Base-by-base conservation (phyloP, 2,329 filamentous ascomycete species). In the Elsinoe fawcettii region DNA sequence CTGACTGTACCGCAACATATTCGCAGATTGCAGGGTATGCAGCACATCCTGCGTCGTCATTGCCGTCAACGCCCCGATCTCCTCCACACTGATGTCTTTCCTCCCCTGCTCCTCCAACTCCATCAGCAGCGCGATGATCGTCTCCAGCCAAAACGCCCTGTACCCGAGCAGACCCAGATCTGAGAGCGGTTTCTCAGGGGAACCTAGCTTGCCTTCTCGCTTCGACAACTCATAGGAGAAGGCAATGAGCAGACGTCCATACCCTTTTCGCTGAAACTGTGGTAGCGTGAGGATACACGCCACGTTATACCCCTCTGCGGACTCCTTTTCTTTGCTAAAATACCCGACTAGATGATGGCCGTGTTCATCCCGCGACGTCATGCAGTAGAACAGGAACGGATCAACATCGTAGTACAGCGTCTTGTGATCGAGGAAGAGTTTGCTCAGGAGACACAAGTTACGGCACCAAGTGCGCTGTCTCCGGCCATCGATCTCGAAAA, bases 371-470 rank as follows among this genome's bases (percentile, higher is more conserved):
- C 88, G 84, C 39, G 85, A 86, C 23, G 89, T 89, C 92, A 99
- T 96, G 71, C 96, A 92, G 73, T 99, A 99, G 76, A 99, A 99
- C 34, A 99, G 75, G 69, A 99, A 99, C 0, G 93, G 93, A 62
- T 99, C 93, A n/a, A 99, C 93, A 66, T 99, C 93, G 75, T 99
- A 99, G 76, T 96, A 99, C 6, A 99, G 83, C 4, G 93, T 97
- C 73, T 99, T 99, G 71, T 96, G 95, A 63, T 95, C 93, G 36
- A 99, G 80, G 69, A 99, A 99, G 74, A 97, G 88, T 68, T 99
- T 99, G 20, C 87, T 93, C 14, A 99, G 77, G 8, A 99, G 77
- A 71, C 93, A 99, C 4, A 99, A 80, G 65, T 99, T 99, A 55
- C 95, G 87, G 67, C 93, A 99, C 84, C 93, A 99, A 1, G 92